Evolutionary conservation across 805 yeast genomes (phyloP).

Genomic region (Lachancea waltii): DNA sequence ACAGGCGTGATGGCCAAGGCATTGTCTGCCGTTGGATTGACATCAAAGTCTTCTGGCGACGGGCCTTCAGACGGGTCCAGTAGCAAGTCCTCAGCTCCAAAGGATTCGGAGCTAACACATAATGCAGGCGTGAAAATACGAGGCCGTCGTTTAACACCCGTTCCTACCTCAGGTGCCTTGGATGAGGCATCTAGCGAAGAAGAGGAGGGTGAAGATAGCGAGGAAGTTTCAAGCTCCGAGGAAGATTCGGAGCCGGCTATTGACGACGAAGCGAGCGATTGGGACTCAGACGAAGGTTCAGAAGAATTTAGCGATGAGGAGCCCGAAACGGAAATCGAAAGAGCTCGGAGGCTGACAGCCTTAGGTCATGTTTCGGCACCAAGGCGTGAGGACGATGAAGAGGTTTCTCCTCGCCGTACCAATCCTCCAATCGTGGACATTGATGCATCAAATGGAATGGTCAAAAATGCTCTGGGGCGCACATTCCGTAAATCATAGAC

Average conservation of each 20-base stretch:
- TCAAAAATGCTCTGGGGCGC: conserved; percentile 5
- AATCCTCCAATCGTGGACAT: background rate
- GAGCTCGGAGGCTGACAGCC: conserved; percentile 54
- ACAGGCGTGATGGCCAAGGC: conserved; percentile 43
- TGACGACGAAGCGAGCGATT: conserved; percentile 21
- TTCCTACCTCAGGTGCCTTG: conserved; percentile 6
- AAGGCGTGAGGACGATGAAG: conserved; percentile 44
- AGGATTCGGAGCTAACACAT: background rate
- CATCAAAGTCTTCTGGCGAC: conserved; percentile 21
- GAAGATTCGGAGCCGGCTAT: conserved; percentile 7
- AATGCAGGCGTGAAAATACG: conserved; percentile 3
- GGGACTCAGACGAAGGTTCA: conserved; percentile 12
- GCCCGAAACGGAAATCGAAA: conserved; percentile 60
- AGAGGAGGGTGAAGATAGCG: conserved; percentile 9
- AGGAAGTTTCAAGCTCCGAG: conserved; percentile 7
- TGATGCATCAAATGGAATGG: background rate
- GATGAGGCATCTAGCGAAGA: background rate
- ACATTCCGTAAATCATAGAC: conserved; percentile 6
- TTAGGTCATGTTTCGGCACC: conserved; percentile 39
- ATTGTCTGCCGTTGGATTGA: conserved; percentile 51
- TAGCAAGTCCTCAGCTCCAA: background rate
- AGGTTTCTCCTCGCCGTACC: conserved; percentile 21
- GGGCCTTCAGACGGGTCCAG: background rate
- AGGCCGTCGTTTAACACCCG: conserved; percentile 10
- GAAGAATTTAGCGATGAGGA: conserved; percentile 27